Base-by-base conservation (phyloP, 2,329 filamentous ascomycete genomes). In the Scedosporium aurantiacum region DNA sequence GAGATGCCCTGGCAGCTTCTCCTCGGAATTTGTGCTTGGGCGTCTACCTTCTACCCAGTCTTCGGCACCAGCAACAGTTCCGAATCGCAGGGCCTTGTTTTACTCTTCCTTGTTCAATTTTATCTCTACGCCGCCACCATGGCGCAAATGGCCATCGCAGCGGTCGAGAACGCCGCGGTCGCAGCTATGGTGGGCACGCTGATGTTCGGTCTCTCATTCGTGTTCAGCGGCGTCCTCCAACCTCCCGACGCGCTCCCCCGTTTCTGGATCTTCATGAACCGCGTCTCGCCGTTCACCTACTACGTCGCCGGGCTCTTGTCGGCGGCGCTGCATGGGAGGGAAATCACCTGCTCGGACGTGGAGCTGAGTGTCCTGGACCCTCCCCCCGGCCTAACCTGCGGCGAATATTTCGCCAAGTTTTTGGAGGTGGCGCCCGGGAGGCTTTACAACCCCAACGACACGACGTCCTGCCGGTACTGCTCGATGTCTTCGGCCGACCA, bases 71-170 rank as follows among this genome's bases (percentile, higher is more conserved):
- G 32, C 32, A 37, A 37, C 32, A 37, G 8, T 10, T 37, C 32
- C 32, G 32, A 37, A 14, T 37, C 32, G 10, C 32, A 37, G 32
- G 32, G 2, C 1, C 85, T 86, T 0, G 84, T 82, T 14, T 85
- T 86, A 68, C 79, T 84, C 0, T 89, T 88, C 69, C 67, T 37
- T 10, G 32, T 37, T 6, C 32, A 37, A 37, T 37, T 37, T 10
- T 37, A 37, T 37, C 32, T 37, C 32, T 37, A 37, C 32, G 32
- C 32, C 32, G 32, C 32, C 10, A 37, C 32, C 32, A 37, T 37
- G 32, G 32, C 32, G 10, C 32, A 37, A 37, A 37, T 37, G 32
- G 32, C 32, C 32, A 37, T 37, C 32, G 32, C 32, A 4, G 32
- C 32, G 8, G 6, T 37, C 32, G 32, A 37, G 32, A 37, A 37